Conservation (phyloP, 202 grass and related monocot genomes). For the Elaeis oleifera region DNA sequence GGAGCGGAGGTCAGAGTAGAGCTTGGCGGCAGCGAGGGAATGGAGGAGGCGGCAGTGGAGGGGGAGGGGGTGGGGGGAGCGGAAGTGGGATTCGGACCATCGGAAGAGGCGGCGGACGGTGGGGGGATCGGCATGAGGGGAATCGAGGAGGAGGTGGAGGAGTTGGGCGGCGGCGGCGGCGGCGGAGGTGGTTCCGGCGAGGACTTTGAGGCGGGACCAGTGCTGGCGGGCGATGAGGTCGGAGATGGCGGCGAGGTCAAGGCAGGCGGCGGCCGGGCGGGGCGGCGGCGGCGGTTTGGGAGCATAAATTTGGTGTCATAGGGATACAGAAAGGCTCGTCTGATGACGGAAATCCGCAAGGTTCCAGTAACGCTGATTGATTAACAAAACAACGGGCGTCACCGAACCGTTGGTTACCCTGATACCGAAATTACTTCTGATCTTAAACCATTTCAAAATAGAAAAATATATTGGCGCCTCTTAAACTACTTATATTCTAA, state of each 20-base stretch:
- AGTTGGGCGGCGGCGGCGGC: slow-evolving; percentile 20
- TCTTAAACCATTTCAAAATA: too few relatives aligned
- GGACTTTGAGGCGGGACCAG: slow-evolving; percentile 26
- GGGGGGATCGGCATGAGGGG: slow-evolving; percentile 31
- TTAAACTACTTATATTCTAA: too few relatives aligned
- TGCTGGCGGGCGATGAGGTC: slow-evolving; percentile 31
- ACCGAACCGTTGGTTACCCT: too few relatives aligned
- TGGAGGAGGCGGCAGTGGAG: slow-evolving; percentile 33
- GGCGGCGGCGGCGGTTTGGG: neutral
- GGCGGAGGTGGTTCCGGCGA: slow-evolving; percentile 19
- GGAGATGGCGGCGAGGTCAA: slow-evolving; percentile 23
- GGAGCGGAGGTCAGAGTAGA: slow-evolving; percentile 12
- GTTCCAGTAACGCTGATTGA: too few relatives aligned
- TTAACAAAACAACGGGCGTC: too few relatives aligned
- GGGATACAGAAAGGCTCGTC: neutral
- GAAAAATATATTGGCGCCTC: too few relatives aligned
- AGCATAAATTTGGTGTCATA: neutral
- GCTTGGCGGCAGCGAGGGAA: slow-evolving; percentile 21
- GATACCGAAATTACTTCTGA: too few relatives aligned
- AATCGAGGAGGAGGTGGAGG: slow-evolving; percentile 48
- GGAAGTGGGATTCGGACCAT: slow-evolving; percentile 27
- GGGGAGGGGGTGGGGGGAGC: slow-evolving; percentile 28
- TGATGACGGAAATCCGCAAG: neutral
- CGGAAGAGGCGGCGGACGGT: slow-evolving; percentile 26
- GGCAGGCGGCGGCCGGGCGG: too few relatives aligned